Conservation (phyloP, 192 early-diverging fungal species). For the Oehlia diaphana region DNA sequence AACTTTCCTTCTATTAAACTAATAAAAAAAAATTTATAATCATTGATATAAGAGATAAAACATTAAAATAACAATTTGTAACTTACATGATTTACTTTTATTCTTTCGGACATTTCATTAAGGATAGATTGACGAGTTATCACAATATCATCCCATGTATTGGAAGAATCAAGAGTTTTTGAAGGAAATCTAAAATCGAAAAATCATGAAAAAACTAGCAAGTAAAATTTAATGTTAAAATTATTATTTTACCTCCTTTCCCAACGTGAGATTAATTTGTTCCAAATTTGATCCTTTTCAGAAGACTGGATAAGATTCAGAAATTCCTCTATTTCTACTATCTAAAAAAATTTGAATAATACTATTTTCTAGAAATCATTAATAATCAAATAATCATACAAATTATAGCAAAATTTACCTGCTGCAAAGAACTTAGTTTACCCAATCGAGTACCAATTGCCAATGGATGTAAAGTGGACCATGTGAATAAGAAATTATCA, state of each 20-base stretch:
- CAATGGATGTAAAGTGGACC: constrained; percentile 51
- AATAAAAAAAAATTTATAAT: background rate
- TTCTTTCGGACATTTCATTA: background rate
- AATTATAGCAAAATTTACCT: constrained; percentile 30
- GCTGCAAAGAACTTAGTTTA: constrained; percentile 43
- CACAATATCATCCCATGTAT: constrained; percentile 30
- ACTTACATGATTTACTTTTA: background rate
- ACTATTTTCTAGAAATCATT: background rate
- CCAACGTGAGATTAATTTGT: background rate
- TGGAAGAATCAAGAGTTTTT: constrained; percentile 49
- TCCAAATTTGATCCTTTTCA: constrained; percentile 3
- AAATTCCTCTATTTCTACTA: constrained; percentile 58
- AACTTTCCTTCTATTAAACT: constrained; percentile 31
- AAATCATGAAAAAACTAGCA: background rate
- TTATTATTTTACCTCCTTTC: constrained; percentile 1
- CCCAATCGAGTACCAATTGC: constrained; percentile 42
- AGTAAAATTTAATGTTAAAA: background rate
- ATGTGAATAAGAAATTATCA: constrained; percentile 44
- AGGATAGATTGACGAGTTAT: constrained; percentile 10
- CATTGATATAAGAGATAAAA: background rate
- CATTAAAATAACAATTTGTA: background rate
- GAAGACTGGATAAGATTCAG: constrained; percentile 34
- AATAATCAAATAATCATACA: background rate
- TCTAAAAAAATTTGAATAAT: constrained; percentile 24
- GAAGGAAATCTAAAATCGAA: constrained; percentile 8